Conservation (phyloP, 2,329 filamentous ascomycete species). For the Fusarium stilboides region DNA sequence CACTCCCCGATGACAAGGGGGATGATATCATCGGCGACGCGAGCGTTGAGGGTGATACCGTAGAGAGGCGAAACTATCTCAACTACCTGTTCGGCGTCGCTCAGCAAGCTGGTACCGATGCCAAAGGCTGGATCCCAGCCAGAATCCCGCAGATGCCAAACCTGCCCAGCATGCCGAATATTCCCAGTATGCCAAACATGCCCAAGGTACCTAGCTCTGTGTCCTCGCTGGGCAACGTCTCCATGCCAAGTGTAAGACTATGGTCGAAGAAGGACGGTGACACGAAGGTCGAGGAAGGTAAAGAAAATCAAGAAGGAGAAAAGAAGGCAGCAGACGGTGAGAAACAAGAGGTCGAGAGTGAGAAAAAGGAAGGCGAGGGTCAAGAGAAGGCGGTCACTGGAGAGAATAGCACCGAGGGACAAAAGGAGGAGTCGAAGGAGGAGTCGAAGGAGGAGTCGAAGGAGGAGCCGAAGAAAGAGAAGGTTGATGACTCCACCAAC, state of each 20-base stretch:
- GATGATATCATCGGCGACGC: slow-evolving; percentile 52
- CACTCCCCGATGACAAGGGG: slow-evolving; percentile 60
- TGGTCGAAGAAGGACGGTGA: slow-evolving; percentile 49
- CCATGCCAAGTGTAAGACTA: slow-evolving; percentile 52
- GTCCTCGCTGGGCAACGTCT: slow-evolving; percentile 51
- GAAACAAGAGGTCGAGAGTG: neutral
- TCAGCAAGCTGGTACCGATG: slow-evolving; percentile 62
- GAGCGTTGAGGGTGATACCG: slow-evolving; percentile 55
- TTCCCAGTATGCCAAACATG: slow-evolving; percentile 52
- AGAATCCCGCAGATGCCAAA: slow-evolving; percentile 57
- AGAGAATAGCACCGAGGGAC: neutral
- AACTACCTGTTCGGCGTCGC: slow-evolving; percentile 66
- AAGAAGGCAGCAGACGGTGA: neutral
- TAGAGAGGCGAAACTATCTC: slow-evolving; percentile 61
- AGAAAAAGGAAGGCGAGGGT: neutral
- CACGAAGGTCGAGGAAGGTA: neutral
- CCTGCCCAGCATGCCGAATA: slow-evolving; percentile 52
- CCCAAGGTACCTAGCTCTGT: slow-evolving; percentile 50
- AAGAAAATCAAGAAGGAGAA: neutral
- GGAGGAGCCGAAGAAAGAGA: neutral
- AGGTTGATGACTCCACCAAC: neutral
- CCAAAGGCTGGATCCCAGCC: slow-evolving; percentile 63
- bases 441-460: neutral
- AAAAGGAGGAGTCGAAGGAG: neutral
- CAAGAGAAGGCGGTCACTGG: neutral